Evolutionary conservation across 1,139 yeast species (phyloP).

Genomic region (Suhomyces ambrosiae): DNA sequence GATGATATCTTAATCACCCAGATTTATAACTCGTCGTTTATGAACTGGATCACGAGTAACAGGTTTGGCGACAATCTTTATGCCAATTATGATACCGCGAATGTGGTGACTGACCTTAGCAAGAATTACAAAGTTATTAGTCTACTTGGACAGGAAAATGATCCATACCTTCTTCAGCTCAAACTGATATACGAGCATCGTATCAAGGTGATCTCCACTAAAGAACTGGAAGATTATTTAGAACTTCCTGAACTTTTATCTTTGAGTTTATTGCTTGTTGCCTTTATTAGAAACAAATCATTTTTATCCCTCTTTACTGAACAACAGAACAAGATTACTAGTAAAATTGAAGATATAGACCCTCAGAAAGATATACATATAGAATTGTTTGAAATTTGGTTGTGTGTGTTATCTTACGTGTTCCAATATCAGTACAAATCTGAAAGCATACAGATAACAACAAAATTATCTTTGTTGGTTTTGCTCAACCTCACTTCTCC

Average conservation of each 20-base stretch:
- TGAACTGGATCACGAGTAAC: slow-evolving; percentile 44
- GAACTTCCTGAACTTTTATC: slow-evolving; percentile 30
- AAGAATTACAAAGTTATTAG: slow-evolving; percentile 17
- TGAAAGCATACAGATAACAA: slow-evolving; percentile 22
- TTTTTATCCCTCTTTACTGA: slow-evolving; percentile 24
- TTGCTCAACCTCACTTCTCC: slow-evolving; percentile 30
- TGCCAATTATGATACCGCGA: slow-evolving; percentile 24
- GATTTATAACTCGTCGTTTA: slow-evolving; percentile 37
- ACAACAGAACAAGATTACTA: slow-evolving; percentile 17
- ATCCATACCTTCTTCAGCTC: slow-evolving; percentile 27
- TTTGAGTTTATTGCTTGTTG: slow-evolving; percentile 23
- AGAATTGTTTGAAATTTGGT: slow-evolving; percentile 37
- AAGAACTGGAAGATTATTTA: slow-evolving; percentile 17
- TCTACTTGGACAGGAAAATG: slow-evolving; percentile 14
- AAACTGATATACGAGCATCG: slow-evolving; percentile 20
- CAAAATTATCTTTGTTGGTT: slow-evolving; percentile 27
- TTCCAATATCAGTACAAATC: slow-evolving; percentile 41
- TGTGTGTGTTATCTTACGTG: slow-evolving; percentile 40
- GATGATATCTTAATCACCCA: slow-evolving; percentile 35
- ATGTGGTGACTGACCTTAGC: slow-evolving; percentile 22
- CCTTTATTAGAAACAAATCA: slow-evolving; percentile 24
- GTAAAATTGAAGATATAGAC: slow-evolving; percentile 21
- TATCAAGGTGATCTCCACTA: slow-evolving; percentile 12
- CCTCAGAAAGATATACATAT: slow-evolving; percentile 21
- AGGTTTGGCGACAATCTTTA: slow-evolving; percentile 30